Evolutionary conservation across 305 asterid genomes (phyloP).

Genomic region (Solanum hybrid): DNA sequence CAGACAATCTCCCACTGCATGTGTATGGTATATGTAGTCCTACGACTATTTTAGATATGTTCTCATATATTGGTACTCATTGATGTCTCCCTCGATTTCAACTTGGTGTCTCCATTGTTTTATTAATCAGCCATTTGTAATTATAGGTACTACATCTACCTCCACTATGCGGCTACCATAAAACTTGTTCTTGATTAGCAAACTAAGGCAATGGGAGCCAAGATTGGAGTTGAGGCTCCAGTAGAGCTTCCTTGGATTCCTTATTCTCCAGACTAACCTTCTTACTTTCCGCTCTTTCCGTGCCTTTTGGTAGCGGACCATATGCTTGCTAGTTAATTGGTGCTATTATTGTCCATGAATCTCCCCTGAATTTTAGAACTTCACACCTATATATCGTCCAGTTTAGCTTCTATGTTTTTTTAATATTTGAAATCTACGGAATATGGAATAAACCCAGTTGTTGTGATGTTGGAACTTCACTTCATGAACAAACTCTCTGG

Average conservation of each 20-base stretch:
- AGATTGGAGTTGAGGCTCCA: neutral
- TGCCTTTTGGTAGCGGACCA: neutral
- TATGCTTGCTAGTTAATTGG: neutral
- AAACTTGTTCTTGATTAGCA: neutral
- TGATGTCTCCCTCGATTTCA: neutral
- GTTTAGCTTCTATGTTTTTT: neutral
- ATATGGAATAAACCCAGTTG: neutral
- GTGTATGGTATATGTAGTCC: neutral
- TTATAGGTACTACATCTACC: neutral
- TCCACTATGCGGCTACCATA: neutral
- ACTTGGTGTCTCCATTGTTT: neutral
- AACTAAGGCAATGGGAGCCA: neutral
- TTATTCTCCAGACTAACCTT: neutral
- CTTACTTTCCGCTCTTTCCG: neutral
- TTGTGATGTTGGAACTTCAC: neutral
- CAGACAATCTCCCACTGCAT: neutral
- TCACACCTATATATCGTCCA: neutral
- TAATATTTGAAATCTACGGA: neutral
- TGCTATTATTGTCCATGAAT: neutral
- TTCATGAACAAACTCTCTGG: neutral
- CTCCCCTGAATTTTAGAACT: neutral
- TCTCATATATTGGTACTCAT: neutral
- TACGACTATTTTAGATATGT: neutral
- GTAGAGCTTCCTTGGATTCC: neutral
- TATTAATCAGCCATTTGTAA: neutral